Evolutionary conservation across 2,329 filamentous ascomycete species (phyloP), one percentile per base, ranked within the genome.

Genomic region (Curvularia eragrostidis): DNA sequence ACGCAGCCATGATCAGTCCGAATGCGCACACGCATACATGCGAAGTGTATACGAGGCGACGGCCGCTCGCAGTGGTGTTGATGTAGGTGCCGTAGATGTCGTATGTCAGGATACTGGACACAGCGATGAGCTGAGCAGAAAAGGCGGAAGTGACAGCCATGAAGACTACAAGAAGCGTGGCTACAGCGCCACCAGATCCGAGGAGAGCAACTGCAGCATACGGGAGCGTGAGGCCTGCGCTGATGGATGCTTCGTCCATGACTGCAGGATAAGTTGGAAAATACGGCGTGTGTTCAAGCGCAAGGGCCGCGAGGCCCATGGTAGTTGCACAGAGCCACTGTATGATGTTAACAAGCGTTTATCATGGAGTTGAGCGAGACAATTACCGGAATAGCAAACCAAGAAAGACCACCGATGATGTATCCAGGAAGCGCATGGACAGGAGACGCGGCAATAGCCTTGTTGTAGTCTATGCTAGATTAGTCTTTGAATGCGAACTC

Each of bases 61-160:
- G 88, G 13, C 92, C 92, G 49, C 84, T 88, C 3, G 93, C 92
- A 0, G 80, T 74, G 0, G 91, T 91, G 63, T 95, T 89, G 79
- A 96, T 85, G 74, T 96, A 96, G 15, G 51, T 92, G 53, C 91
- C 88, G 78, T 95, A 96, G 63, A 95, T 84, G 69, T 96, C 92
- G 73, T 95, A 96, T 0, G 92, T 95, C 76, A 89, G 86, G 74
- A 96, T 96, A 3, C 90, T 93, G 1, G 90, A 93, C 1, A 96
- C 91, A 1, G 93, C 79, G 15, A 82, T 81, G 5, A 81, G 72
- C 54, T 82, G 79, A 0, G 80, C 78, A 2, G 70, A 78, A 43
- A 80, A 80, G 0, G 77, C 77, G 4, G 71, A 75, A 0, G 81
- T 82, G 5, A 81, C 78, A 4, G 80, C 79, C 80, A 82, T 82